A percentile compares a stretch with the other conserved stretches of the same genome.
Conservation (phyloP, 2,329 filamentous ascomycete species). For the Rhynchosporium secalis region DNA sequence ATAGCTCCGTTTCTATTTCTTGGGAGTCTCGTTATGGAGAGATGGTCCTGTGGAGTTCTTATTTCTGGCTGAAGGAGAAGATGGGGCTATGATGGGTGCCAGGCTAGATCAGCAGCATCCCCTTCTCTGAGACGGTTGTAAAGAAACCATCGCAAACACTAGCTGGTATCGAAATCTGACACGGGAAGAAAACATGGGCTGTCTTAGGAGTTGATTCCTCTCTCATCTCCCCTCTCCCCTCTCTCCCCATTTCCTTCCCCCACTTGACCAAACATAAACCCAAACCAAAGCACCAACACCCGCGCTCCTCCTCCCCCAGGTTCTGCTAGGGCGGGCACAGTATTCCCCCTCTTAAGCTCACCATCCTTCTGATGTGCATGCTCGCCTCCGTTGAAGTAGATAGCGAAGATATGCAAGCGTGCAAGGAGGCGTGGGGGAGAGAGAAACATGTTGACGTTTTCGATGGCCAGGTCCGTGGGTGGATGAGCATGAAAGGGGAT, state of each 20-base stretch:
- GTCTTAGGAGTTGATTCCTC: slow-evolving; percentile 20
- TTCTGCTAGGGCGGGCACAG: slow-evolving; percentile 36
- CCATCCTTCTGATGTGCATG: slow-evolving; percentile 56
- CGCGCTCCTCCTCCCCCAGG: neutral
- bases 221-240: no score
- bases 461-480: slow-evolving; percentile 52
- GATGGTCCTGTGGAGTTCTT: no score
- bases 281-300: neutral
- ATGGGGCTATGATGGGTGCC: neutral
- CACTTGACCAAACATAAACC: neutral
- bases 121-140: slow-evolving; percentile 32
- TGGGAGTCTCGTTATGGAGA: no score
- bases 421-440: slow-evolving; percentile 58
- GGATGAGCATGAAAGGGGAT: slow-evolving; percentile 55
- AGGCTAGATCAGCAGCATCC: slow-evolving; percentile 21
- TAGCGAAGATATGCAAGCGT: slow-evolving; percentile 35
- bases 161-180: slow-evolving; percentile 48
- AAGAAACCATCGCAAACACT: slow-evolving; percentile 52
- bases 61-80: no score
- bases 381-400: slow-evolving; percentile 46
- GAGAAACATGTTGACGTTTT: slow-evolving; percentile 50
- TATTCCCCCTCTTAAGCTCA: slow-evolving; percentile 48
- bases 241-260: neutral
- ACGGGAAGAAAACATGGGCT: slow-evolving; percentile 51
- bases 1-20: no score